Evolutionary conservation across 768 basidiomycete species (phyloP).

Genomic region (Xanthoconium purpureum): DNA sequence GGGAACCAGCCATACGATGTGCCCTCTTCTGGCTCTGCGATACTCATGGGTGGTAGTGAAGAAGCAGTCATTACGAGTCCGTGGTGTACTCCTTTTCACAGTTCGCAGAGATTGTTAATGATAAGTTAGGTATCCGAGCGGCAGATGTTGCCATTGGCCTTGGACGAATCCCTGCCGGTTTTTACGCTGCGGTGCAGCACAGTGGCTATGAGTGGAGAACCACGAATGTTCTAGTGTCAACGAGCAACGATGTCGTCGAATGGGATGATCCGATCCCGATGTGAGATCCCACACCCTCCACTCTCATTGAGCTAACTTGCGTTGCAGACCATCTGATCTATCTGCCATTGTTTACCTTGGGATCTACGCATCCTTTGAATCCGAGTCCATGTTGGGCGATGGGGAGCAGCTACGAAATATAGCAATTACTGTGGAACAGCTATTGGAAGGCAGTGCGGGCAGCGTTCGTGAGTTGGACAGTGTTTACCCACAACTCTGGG

Average conservation of each 20-base stretch:
- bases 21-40: too few species aligned
- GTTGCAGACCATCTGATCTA: background rate
- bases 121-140: background rate
- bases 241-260: background rate
- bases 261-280: background rate
- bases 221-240: background rate
- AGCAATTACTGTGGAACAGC: background rate
- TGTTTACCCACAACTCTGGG: too few species aligned
- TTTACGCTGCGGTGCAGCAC: background rate
- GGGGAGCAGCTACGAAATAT: background rate
- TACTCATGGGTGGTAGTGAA: too few species aligned
- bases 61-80: background rate
- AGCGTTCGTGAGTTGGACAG: background rate
- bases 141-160: background rate
- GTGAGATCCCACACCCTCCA: background rate
- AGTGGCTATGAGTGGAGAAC: background rate
- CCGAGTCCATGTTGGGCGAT: background rate
- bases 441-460: background rate
- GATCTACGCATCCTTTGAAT: background rate
- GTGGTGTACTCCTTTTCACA: too few species aligned
- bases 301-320: background rate
- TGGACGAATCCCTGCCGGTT: background rate
- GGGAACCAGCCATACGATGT: background rate
- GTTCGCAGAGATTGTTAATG: background rate
- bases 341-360: background rate